phyloP scores from a whole-genome alignment of 495 filamentous ascomycete species.

The Lepidopterella palustris region DNA sequence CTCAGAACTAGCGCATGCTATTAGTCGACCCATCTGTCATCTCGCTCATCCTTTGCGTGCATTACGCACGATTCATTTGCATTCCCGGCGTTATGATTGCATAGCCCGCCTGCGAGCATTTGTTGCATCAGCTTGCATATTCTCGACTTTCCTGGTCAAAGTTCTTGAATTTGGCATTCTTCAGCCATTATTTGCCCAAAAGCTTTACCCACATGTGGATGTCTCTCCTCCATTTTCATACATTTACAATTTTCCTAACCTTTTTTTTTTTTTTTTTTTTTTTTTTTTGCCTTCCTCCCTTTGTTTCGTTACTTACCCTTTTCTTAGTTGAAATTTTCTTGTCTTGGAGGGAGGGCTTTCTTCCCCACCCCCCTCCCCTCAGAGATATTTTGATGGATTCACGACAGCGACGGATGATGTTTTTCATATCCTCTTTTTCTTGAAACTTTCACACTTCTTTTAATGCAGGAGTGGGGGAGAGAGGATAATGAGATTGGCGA shows the following conservation, averaged over 20 bases:
- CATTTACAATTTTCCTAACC: background rate
- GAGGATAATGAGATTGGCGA: background rate
- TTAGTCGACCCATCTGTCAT: background rate
- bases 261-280: background rate
- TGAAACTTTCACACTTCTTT: background rate
- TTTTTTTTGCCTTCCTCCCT: background rate
- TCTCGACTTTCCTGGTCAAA: background rate
- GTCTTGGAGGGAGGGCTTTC: background rate
- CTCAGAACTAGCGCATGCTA: conserved; percentile 8
- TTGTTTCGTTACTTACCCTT: background rate
- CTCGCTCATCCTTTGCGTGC: background rate
- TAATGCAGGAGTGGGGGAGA: conserved; percentile 2
- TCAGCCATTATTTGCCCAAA: background rate
- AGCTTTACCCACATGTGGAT: conserved; percentile 1
- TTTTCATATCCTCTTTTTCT: background rate
- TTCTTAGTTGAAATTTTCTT: background rate
- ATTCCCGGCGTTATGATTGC: background rate
- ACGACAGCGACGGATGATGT: background rate
- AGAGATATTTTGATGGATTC: background rate
- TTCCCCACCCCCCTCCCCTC: too few relatives aligned
- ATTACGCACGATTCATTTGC: background rate
- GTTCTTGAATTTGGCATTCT: background rate
- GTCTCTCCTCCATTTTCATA: background rate
- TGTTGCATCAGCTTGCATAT: background rate
- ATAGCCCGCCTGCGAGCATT: background rate